phyloP scores from a whole-genome alignment of 2,329 filamentous ascomycete species.

The Pestalotiopsis sp. region DNA sequence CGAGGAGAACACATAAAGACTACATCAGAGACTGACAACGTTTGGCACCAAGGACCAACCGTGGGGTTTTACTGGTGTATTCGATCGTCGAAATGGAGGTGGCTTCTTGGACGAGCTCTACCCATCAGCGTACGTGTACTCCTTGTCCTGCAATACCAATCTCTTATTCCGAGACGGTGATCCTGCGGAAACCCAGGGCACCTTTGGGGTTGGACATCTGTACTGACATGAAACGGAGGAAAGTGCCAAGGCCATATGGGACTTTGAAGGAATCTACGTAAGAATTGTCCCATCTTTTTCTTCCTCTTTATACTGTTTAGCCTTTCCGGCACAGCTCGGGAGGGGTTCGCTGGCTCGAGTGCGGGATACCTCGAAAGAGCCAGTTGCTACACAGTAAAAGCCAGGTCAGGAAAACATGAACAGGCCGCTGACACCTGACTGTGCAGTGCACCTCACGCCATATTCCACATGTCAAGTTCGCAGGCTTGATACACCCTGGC shows the following conservation, averaged over 20 bases:
- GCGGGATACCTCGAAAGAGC: no score
- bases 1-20: neutral
- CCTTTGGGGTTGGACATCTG: neutral
- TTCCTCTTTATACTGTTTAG: neutral
- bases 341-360: no score
- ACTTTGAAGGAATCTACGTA: slow-evolving; percentile 54
- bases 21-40: neutral
- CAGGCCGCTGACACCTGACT: slow-evolving; percentile 52
- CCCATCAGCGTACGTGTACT: slow-evolving; percentile 69
- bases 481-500: slow-evolving; percentile 87
- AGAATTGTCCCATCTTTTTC: neutral
- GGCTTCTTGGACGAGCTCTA: slow-evolving; percentile 89
- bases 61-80: slow-evolving; percentile 90
- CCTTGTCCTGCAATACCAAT: neutral
- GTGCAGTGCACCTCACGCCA: slow-evolving; percentile 74
- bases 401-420: slow-evolving; percentile 78
- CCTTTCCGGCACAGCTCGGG: no score
- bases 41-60: slow-evolving; percentile 8
- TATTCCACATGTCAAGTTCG: slow-evolving; percentile 84
- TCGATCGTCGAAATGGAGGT: slow-evolving; percentile 79
- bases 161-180: neutral
- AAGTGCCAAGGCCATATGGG: slow-evolving; percentile 61
- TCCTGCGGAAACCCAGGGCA: neutral
- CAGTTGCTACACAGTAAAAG: slow-evolving; percentile 52
- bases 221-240: neutral